Percentiles rank a stretch among this genome's conserved stretches.
These are phyloP conservation scores for Vanrija humicola DNA, from an alignment of 1,284 basidiomycete genomes.

Conservation along the genomic window DNA sequence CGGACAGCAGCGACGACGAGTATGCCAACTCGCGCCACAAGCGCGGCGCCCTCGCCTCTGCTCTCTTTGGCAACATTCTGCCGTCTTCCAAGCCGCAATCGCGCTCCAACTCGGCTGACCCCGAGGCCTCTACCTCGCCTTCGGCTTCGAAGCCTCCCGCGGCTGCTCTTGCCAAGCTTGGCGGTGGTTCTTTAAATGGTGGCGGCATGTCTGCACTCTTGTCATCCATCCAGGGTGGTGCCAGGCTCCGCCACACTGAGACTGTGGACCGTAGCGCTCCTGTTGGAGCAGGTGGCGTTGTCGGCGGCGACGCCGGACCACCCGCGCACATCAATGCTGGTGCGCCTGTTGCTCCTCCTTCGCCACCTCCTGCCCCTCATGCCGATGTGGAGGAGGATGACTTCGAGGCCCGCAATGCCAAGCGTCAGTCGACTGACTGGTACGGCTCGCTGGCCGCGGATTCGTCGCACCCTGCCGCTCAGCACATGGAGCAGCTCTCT, in stretches of 20 bases:
- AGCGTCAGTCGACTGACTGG: slow-evolving; percentile 88
- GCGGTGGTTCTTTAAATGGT: slow-evolving; percentile 48
- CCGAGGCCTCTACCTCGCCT: slow-evolving; percentile 42
- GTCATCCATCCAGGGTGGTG: slow-evolving; percentile 74
- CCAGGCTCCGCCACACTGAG: slow-evolving; percentile 69
- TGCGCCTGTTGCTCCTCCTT: slow-evolving; percentile 37
- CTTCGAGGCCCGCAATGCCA: slow-evolving; percentile 43
- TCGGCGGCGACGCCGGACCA: slow-evolving; percentile 65
- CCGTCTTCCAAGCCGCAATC: slow-evolving; percentile 9
- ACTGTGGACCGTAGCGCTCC: slow-evolving; percentile 81
- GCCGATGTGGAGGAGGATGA: slow-evolving; percentile 24
- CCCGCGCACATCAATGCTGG: slow-evolving; percentile 62
- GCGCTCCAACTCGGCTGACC: slow-evolving; percentile 29
- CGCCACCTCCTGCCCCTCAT: slow-evolving; percentile 9
- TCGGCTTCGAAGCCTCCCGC: slow-evolving; percentile 46
- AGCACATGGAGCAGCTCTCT: slow-evolving; percentile 16
- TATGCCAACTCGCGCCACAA: slow-evolving; percentile 63
- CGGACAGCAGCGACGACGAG: slow-evolving; percentile 61
- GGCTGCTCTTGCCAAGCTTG: slow-evolving; percentile 47
- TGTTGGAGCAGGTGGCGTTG: slow-evolving; percentile 63
- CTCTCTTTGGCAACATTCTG: slow-evolving; percentile 68
- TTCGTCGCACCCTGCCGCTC: slow-evolving; percentile 42
- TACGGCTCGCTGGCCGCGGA: slow-evolving; percentile 83
- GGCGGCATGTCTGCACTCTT: slow-evolving; percentile 60
- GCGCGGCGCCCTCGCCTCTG: slow-evolving; percentile 68